phyloP scores from a whole-genome alignment of 2,329 filamentous ascomycete species.

The Grosmannia serpens region DNA sequence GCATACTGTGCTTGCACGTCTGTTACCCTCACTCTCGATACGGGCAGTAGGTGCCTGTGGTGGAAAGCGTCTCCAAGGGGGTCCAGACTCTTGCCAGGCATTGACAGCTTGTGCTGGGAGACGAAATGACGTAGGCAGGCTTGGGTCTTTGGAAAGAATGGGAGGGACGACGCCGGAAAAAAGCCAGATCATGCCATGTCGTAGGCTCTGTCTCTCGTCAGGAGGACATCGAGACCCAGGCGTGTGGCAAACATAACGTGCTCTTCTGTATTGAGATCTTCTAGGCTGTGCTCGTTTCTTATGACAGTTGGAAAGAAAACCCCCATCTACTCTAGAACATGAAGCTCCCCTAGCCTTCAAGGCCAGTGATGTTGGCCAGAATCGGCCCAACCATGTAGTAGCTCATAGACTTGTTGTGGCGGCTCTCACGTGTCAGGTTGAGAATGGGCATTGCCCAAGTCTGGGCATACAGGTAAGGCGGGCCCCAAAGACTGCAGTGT shows the following conservation, averaged over 20 bases:
- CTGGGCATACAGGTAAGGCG: conserved; percentile 8
- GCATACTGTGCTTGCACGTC: not conserved
- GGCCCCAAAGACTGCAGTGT: conserved; percentile 4
- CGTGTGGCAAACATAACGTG: no score
- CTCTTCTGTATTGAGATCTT: not conserved
- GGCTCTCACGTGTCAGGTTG: not conserved
- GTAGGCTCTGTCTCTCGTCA: no score
- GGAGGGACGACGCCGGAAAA: no score
- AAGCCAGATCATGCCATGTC: no score
- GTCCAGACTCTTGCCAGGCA: not conserved
- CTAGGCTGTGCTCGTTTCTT: no score
- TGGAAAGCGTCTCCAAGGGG: not conserved
- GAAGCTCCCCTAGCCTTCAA: not conserved
- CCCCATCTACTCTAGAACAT: not conserved
- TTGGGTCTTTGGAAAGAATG: no score
- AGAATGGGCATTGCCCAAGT: conserved; percentile 7
- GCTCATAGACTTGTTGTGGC: not conserved
- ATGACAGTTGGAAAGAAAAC: not conserved
- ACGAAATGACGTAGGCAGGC: no score
- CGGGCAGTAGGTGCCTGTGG: not conserved
- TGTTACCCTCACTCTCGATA: not conserved
- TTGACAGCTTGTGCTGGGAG: no score
- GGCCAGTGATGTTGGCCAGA: conserved; percentile 8
- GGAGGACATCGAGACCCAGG: no score
- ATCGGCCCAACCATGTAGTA: conserved; percentile 2